phyloP scores from a whole-genome alignment of 768 basidiomycete species.

The Tulasnella sp. region DNA sequence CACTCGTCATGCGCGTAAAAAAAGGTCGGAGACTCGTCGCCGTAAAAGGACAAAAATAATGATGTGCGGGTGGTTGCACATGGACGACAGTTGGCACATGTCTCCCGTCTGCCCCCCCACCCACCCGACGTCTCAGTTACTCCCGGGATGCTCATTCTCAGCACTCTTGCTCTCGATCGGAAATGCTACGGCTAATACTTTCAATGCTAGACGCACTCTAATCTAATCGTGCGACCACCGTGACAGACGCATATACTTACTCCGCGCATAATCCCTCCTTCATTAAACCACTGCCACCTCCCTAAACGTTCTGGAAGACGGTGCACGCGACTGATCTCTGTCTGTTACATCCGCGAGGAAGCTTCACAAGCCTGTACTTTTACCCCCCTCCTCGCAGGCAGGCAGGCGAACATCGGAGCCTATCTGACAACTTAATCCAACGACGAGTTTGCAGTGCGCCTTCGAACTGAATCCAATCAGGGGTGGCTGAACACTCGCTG shows the following conservation, averaged over 20 bases:
- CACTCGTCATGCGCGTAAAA: neutral
- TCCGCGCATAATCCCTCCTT: neutral
- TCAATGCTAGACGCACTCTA: neutral
- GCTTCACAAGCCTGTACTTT: slow-evolving; percentile 6
- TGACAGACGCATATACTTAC: neutral
- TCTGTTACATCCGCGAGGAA: neutral
- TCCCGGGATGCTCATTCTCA: slow-evolving; percentile 12
- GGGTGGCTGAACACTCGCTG: neutral
- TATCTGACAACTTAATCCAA: slow-evolving; percentile 1
- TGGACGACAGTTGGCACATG: neutral
- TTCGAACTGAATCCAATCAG: neutral
- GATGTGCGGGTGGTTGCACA: too few relatives aligned
- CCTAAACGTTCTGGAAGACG: neutral
- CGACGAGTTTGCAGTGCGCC: neutral
- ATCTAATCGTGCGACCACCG: slow-evolving; percentile 16
- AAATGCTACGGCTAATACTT: slow-evolving; percentile 20
- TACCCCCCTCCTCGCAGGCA: neutral
- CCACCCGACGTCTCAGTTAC: slow-evolving; percentile 17
- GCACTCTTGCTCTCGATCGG: neutral
- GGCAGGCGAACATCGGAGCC: neutral
- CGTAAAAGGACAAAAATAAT: neutral
- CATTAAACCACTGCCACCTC: neutral
- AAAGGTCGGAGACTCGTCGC: neutral
- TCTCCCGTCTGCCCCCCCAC: too few relatives aligned
- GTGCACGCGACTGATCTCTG: neutral